phyloP scores from a whole-genome alignment of 163 green algal species.

The Picocystis sp. region DNA sequence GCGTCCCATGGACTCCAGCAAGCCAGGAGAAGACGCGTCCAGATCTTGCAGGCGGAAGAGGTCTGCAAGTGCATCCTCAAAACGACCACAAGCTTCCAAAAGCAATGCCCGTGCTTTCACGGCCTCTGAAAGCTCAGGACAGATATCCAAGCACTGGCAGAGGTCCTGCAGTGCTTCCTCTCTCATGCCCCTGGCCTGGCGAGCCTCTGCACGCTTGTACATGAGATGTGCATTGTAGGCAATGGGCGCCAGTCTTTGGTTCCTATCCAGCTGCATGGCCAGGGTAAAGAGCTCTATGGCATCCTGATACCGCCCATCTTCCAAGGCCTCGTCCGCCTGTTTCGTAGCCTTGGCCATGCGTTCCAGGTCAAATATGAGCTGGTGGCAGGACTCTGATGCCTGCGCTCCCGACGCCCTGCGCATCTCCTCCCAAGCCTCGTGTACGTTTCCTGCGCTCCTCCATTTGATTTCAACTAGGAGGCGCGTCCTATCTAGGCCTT shows the following conservation, averaged over 20 bases:
- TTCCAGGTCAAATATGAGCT: neutral
- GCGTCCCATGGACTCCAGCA: neutral
- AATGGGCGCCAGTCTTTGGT: neutral
- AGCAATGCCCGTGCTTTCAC: neutral
- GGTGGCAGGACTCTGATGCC: neutral
- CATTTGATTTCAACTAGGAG: neutral
- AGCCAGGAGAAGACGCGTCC: neutral
- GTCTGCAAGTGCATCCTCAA: constrained; percentile 4
- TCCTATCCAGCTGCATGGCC: too few species aligned
- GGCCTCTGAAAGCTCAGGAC: neutral
- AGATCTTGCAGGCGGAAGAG: constrained; percentile 1
- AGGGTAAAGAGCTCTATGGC: neutral
- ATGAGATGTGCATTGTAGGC: neutral
- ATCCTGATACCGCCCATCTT: constrained; percentile 1
- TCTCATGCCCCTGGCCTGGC: neutral
- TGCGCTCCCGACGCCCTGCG: neutral
- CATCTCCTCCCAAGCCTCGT: neutral
- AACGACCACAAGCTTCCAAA: neutral
- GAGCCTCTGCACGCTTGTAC: neutral
- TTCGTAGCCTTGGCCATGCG: neutral
- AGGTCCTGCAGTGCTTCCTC: neutral
- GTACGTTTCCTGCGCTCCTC: constrained; percentile 1
- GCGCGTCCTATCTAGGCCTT: neutral
- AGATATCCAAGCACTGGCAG: neutral
- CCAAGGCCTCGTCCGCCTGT: neutral